These are phyloP conservation scores for Brassica nigra DNA, from an alignment of 345 rosid species.

Conservation along the genomic window DNA sequence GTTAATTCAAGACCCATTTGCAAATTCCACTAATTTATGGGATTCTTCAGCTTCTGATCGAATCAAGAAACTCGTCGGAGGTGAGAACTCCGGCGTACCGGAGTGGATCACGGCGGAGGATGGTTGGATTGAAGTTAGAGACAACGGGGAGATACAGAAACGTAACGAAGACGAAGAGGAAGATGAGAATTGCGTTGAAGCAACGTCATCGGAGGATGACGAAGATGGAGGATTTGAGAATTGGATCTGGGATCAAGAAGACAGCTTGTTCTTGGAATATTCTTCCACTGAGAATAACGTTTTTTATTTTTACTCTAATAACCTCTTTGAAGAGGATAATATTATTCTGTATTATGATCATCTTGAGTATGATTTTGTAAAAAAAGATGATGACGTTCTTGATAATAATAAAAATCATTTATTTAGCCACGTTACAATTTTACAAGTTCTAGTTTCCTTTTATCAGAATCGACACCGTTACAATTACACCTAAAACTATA, in stretches of 20 bases:
- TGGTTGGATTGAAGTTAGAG: slow-evolving; percentile 77
- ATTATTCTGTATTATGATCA: background rate
- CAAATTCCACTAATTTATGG: background rate
- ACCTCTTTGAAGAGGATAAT: slow-evolving; percentile 14
- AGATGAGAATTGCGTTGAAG: slow-evolving; percentile 32
- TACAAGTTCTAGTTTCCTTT: background rate
- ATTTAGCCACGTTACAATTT: background rate
- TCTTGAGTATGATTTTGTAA: background rate
- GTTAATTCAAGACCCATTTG: slow-evolving; percentile 29
- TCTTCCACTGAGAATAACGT: slow-evolving; percentile 30
- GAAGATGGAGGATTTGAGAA: slow-evolving; percentile 39
- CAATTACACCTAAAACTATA: background rate
- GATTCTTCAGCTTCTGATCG: slow-evolving; percentile 41
- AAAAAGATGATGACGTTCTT: background rate
- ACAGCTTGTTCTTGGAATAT: slow-evolving; percentile 42
- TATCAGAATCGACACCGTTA: background rate
- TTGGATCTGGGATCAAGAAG: slow-evolving; percentile 47
- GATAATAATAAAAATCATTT: background rate
- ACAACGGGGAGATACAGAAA: slow-evolving; percentile 42
- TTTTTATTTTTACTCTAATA: slow-evolving; percentile 20
- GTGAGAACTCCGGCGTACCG: slow-evolving; percentile 19
- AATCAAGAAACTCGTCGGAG: slow-evolving; percentile 52
- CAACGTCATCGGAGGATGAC: slow-evolving; percentile 41
- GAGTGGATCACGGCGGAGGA: slow-evolving; percentile 42
- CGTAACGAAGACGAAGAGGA: slow-evolving; percentile 37